Percentiles rank a stretch among this genome's conserved stretches.
phyloP scores from a whole-genome alignment of 371 early-diverging fungal species.

The Saksenaea vasiformis region DNA sequence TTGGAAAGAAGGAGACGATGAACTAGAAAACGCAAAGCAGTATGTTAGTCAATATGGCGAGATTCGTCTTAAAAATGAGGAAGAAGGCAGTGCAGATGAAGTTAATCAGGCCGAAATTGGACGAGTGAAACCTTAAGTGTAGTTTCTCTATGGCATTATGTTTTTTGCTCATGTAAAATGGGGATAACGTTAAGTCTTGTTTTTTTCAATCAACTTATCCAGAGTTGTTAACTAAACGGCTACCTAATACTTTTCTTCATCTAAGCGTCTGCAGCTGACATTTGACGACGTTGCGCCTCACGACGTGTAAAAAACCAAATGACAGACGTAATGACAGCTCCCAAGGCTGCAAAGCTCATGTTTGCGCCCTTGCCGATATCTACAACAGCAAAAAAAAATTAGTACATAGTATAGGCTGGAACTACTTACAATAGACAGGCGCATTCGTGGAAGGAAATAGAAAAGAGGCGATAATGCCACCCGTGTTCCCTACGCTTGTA shows the following conservation, averaged over 20 bases:
- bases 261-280: neutral
- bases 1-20: constrained; percentile 26
- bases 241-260: no score
- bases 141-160: no score
- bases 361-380: neutral
- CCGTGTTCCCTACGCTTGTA: constrained; percentile 25
- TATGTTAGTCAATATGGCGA: constrained; percentile 29
- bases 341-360: neutral
- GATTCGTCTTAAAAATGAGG: constrained; percentile 16
- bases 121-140: neutral
- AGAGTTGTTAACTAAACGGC: no score
- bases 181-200: no score
- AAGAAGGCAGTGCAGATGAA: neutral
- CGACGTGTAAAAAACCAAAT: neutral
- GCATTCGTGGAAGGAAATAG: constrained; percentile 27
- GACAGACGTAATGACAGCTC: neutral
- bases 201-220: no score
- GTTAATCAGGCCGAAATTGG: neutral
- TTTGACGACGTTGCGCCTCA: neutral
- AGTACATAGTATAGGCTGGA: neutral
- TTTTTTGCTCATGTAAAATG: no score
- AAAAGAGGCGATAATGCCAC: constrained; percentile 30
- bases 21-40: constrained; percentile 29
- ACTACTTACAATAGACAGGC: constrained; percentile 12
- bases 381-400: neutral